Conservation (phyloP, 371 early-diverging fungal species). For the Zychaea mexicana region DNA sequence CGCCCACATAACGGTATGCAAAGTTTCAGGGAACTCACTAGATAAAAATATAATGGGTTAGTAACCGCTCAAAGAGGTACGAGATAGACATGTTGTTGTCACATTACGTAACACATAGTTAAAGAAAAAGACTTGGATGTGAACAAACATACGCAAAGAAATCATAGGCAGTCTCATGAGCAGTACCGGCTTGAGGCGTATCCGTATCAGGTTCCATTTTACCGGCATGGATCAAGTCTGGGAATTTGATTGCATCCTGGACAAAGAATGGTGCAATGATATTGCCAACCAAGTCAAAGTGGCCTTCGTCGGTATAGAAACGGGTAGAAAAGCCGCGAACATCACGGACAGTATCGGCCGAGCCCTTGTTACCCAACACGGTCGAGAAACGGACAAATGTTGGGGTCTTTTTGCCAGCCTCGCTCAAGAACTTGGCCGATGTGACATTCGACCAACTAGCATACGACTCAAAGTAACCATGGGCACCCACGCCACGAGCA, state of each 20-base stretch:
- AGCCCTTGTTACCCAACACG: constrained; percentile 51
- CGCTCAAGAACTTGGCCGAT: constrained; percentile 39
- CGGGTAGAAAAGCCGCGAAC: constrained; percentile 62
- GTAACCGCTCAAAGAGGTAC: neutral
- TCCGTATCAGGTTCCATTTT: constrained; percentile 54
- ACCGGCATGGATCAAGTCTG: constrained; percentile 53
- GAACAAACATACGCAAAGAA: constrained; percentile 37
- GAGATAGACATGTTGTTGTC: too few species aligned
- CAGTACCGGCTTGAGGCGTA: constrained; percentile 50
- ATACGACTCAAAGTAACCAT: constrained; percentile 58
- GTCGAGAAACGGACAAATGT: constrained; percentile 61
- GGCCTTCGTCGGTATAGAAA: constrained; percentile 65
- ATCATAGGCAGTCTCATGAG: constrained; percentile 54
- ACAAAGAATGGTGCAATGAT: constrained; percentile 52
- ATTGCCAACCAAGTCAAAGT: constrained; percentile 56
- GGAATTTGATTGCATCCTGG: constrained; percentile 51
- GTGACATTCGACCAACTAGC: constrained; percentile 43
- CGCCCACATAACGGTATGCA: constrained; percentile 48
- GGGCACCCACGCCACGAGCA: constrained; percentile 56
- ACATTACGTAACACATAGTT: too few species aligned
- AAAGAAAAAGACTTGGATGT: too few species aligned
- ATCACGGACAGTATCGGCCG: constrained; percentile 58
- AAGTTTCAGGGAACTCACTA: constrained; percentile 36
- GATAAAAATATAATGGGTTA: neutral
- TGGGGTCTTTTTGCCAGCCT: constrained; percentile 49